Conservation (phyloP, 441 rosid species). For the Brassica hybrid region DNA sequence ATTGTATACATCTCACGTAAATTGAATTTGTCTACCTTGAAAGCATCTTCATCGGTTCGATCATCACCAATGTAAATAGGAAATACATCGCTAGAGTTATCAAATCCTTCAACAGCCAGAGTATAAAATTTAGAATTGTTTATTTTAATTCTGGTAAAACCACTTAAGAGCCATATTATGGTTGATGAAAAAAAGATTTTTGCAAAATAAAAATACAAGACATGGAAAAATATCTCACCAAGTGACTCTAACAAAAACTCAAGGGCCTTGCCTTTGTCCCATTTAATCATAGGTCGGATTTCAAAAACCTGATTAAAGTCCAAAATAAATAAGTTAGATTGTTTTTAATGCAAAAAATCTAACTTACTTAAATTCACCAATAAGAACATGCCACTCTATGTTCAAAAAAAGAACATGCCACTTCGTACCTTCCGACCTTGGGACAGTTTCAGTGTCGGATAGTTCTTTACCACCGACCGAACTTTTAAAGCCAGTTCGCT, state of each 20-base stretch:
- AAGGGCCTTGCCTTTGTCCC: constrained; percentile 99
- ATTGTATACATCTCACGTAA: too few species aligned
- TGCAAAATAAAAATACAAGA: background rate
- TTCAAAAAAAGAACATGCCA: too few species aligned
- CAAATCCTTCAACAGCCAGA: constrained; percentile 57
- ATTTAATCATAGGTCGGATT: constrained; percentile 85
- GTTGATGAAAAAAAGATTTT: background rate
- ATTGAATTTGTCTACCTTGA: constrained; percentile 68
- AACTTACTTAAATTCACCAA: constrained; percentile 1
- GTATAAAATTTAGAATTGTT: background rate
- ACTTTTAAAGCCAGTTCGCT: constrained; percentile 69
- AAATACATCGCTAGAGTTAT: constrained; percentile 62
- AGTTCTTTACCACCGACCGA: constrained; percentile 68
- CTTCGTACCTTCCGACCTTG: constrained; percentile 82
- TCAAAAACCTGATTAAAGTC: constrained; percentile 67
- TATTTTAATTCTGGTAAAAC: background rate
- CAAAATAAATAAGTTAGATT: background rate
- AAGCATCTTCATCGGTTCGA: constrained; percentile 84
- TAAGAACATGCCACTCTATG: too few species aligned
- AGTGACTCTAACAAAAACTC: constrained; percentile 87
- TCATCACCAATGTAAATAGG: constrained; percentile 91
- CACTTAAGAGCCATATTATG: constrained; percentile 21
- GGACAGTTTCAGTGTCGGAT: constrained; percentile 67
- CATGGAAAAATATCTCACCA: constrained; percentile 60
- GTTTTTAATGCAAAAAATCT: background rate